Evolutionary conservation across 1,139 yeast genomes (phyloP), one percentile per base, ranked within the genome.

Genomic region (Candida neerlandica): DNA sequence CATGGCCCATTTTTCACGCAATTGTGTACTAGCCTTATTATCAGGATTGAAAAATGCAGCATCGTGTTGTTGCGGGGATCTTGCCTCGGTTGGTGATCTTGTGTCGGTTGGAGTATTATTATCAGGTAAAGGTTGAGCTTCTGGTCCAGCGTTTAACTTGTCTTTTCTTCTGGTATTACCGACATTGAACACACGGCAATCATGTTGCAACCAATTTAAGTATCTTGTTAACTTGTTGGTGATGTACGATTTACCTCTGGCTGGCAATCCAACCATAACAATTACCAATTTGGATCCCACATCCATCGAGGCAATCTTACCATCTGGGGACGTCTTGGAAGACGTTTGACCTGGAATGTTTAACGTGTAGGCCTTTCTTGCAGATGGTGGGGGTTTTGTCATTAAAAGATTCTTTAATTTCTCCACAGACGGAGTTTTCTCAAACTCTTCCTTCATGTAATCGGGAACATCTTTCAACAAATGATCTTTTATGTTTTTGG

Each of bases 1-100:
- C 84, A 88, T 85, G 0, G 99, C 99, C 97, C 98, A 92, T 65
- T 86, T 82, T 59, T 94, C 98, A 53, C 98, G 79, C 46, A 91
- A 73, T 27, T 78, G 73, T 12, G 83, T 83, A 23, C 87, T 83
- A 32, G 81, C 73, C 43, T 75, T 70, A 63, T 94, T 91, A 52
- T 82, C 84, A 0, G 98, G 97, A 41, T 87, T 81, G 70, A 94
- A 94, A 64, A 94, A 94, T 52, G 81, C 86, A 0, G 98, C 97
- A 51, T 81, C 81, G 58, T 90, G 96, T 4, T 69, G 53, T 11
- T 51, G 16, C 47, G 54, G 58, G 29, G 66, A 59, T 6, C 66
- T 52, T 35, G 51, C 35, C 18, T 44, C 47, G n/a, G 33, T 27
- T 1, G 56, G 56, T 6, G 51, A 50, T 23, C 39, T 48, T 10